Evolutionary conservation across 768 basidiomycete genomes (phyloP).

Genomic region (Boletus edulis): DNA sequence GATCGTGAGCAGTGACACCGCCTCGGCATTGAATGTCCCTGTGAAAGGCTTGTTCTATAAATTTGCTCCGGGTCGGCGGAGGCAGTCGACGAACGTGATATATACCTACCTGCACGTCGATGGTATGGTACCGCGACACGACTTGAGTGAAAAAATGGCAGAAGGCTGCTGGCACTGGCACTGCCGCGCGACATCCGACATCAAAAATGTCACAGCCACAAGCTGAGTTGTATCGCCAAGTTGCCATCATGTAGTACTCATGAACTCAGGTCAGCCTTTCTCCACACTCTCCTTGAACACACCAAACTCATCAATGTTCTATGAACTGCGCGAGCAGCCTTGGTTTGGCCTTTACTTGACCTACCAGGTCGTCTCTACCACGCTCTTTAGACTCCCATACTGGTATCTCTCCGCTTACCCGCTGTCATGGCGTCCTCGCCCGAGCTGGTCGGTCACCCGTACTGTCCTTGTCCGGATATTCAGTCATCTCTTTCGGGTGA

Average conservation of each 20-base stretch:
- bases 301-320: background rate
- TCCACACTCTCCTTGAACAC: too few relatives aligned
- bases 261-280: background rate
- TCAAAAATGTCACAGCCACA: background rate
- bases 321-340: constrained; percentile 6
- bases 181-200: too few relatives aligned
- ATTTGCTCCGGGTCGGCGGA: too few relatives aligned
- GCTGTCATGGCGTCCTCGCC: constrained; percentile 23
- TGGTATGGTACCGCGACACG: too few relatives aligned
- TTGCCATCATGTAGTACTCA: background rate
- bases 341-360: constrained; percentile 19
- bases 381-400: constrained; percentile 21
- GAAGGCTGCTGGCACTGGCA: too few relatives aligned
- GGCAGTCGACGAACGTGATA: too few relatives aligned
- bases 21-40: too few relatives aligned
- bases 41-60: too few relatives aligned
- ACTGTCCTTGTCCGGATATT: constrained; percentile 19
- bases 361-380: constrained; percentile 21
- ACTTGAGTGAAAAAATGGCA: too few relatives aligned
- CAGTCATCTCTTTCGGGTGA: constrained; percentile 15
- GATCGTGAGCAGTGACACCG: too few relatives aligned
- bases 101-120: too few relatives aligned
- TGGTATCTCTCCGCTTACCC: constrained; percentile 21
- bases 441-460: constrained; percentile 23
- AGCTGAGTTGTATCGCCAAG: background rate